phyloP scores from a whole-genome alignment of 768 basidiomycete genomes.

The Cyclocybe aegerita region DNA sequence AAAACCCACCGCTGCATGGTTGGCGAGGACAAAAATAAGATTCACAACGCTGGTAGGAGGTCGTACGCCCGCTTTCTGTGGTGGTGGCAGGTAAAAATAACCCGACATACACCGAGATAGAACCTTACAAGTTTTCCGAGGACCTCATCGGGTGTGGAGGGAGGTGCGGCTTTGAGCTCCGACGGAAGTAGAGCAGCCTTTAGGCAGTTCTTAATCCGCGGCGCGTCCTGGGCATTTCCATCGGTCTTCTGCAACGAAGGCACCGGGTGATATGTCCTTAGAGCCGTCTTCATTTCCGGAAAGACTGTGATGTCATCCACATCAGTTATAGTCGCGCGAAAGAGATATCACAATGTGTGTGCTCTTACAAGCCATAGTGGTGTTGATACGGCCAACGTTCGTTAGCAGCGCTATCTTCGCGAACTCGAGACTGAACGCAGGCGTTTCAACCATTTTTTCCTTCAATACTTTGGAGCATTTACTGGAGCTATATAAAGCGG shows the following conservation, averaged over 20 bases:
- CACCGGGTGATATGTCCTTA: slow-evolving; percentile 89
- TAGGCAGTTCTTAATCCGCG: slow-evolving; percentile 87
- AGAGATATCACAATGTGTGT: slow-evolving; percentile 13
- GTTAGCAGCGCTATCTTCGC: slow-evolving; percentile 83
- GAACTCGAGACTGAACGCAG: slow-evolving; percentile 75
- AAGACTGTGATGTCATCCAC: slow-evolving; percentile 58
- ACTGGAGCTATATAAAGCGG: slow-evolving; percentile 74
- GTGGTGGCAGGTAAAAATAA: slow-evolving; percentile 11
- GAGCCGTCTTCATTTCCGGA: slow-evolving; percentile 90
- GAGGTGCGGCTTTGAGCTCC: slow-evolving; percentile 64
- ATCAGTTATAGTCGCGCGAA: slow-evolving; percentile 20
- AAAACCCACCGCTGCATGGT: slow-evolving; percentile 67
- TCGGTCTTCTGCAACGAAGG: slow-evolving; percentile 87
- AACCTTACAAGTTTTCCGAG: slow-evolving; percentile 60
- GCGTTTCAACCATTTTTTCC: slow-evolving; percentile 83
- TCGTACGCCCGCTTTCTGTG: slow-evolving; percentile 53
- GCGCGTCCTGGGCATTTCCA: slow-evolving; percentile 87
- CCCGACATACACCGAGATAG: slow-evolving; percentile 5
- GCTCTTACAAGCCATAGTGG: slow-evolving; percentile 81
- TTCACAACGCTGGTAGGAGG: slow-evolving; percentile 89
- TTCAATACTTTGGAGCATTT: slow-evolving; percentile 88
- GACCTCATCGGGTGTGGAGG: slow-evolving; percentile 76
- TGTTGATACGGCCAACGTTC: slow-evolving; percentile 90
- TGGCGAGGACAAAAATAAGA: slow-evolving; percentile 79
- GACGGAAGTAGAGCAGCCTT: slow-evolving; percentile 76